phyloP scores from a whole-genome alignment of 2,329 filamentous ascomycete genomes.

The Aspergillus sp. region DNA sequence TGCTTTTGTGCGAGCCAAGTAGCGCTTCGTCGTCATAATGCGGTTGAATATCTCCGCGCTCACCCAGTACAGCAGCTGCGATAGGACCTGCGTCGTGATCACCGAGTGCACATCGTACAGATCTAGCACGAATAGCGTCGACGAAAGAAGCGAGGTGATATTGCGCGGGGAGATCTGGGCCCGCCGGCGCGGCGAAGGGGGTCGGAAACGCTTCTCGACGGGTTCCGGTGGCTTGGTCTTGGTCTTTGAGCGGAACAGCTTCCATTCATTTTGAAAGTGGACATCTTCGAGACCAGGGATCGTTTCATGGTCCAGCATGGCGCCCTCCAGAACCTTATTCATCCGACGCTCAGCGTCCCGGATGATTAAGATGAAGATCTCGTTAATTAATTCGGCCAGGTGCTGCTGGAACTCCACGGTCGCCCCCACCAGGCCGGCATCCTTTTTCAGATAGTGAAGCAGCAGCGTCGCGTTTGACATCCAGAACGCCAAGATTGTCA shows the following conservation, averaged over 20 bases:
- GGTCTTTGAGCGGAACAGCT: conserved; percentile 84
- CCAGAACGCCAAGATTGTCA: conserved; percentile 99
- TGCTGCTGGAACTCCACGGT: conserved; percentile 88
- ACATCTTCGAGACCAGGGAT: conserved; percentile 97
- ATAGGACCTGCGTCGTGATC: conserved; percentile 82
- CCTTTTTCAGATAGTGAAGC: conserved; percentile 96
- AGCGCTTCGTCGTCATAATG: conserved; percentile 92
- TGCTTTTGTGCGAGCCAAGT: conserved; percentile 89
- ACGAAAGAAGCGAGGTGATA: conserved; percentile 89
- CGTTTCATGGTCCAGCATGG: conserved; percentile 95
- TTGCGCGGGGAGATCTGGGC: conserved; percentile 90
- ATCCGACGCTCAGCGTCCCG: conserved; percentile 89
- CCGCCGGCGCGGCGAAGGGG: conserved; percentile 84
- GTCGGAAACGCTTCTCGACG: conserved; percentile 79
- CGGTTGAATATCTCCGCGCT: conserved; percentile 95
- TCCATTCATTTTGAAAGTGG: conserved; percentile 97
- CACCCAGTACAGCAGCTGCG: conserved; percentile 92
- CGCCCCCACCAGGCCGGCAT: conserved; percentile 67
- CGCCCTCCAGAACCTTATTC: conserved; percentile 87
- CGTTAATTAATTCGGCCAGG: conserved; percentile 88
- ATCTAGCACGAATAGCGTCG: conserved; percentile 91
- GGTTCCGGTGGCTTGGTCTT: conserved; percentile 80
- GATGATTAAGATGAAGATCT: conserved; percentile 97
- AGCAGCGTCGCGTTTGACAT: conserved; percentile 92
- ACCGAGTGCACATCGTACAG: conserved; percentile 99